Evolutionary conservation across 1,139 yeast species (phyloP), one percentile per base, ranked within the genome.

Genomic region (Geotrichum siamense): DNA sequence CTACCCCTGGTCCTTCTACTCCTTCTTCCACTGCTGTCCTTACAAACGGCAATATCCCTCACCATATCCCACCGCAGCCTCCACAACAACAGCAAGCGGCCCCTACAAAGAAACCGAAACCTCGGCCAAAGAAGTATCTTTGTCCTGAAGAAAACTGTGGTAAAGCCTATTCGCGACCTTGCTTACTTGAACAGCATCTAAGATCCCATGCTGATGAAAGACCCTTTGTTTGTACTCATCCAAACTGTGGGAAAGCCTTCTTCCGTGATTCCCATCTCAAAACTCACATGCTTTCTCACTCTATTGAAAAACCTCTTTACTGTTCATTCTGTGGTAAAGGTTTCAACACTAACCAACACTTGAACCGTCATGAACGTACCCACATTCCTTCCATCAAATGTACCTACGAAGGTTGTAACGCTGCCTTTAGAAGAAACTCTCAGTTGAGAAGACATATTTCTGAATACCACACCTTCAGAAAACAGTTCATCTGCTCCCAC

Each of bases 261-360:
- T 67, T 78, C 17, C 71, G 96, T 42, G 83, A 82, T 53, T 77
- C 86, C 12, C 97, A 91, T 63, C 65, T 91, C 37, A 76, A 77
- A 43, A 76, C 87, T 17, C 99, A 91, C 59, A 52, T 70, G 51
- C 62, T 82, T 22, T 76, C 87, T 12, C 68, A 65, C 28, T 67
- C 74, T 4, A 71, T 69, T 2, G 74, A 71, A 13, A 84, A 83
- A 55, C 96, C 96, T 0, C 80, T 74, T 57, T 75, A 71, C 44
- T 91, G 99, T 57, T 64, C 78, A 0, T 63, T 72, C 1, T 91
- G 99, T 61, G 81, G 81, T 1, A 86, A 86, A 60, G 95, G 96
- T 1, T 82, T 85, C 46, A 82, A 81, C 50, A 75, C 94, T 0
- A 64, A 64, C 40, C 98, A 91, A 64, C 97, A 89, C 59, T 67